phyloP scores from a whole-genome alignment of 306 rosid genomes.

The Calophaca sinica region DNA sequence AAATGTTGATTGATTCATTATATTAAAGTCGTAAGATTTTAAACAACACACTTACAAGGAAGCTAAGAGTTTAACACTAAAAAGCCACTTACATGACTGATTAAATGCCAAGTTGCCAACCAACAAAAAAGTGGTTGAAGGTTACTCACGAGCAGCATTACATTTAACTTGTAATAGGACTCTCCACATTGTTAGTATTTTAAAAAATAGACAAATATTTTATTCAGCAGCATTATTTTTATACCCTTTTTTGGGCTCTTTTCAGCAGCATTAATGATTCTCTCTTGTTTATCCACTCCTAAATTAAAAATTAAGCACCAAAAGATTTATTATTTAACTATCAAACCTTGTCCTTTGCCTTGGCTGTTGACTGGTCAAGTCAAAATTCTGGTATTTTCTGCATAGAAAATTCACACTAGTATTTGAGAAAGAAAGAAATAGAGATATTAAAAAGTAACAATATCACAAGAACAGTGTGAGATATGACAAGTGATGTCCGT shows the following conservation, averaged over 20 bases:
- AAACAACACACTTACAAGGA: constrained; percentile 37
- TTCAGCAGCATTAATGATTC: constrained; percentile 41
- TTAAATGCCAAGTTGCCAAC: constrained; percentile 85
- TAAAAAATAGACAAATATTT: constrained; percentile 29
- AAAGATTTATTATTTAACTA: constrained; percentile 46
- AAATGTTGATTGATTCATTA: constrained; percentile 29
- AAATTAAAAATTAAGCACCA: constrained; percentile 39
- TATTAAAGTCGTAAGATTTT: constrained; percentile 37
- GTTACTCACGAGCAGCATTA: constrained; percentile 73
- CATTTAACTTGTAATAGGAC: constrained; percentile 48
- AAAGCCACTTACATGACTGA: constrained; percentile 48
- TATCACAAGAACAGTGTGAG: constrained; percentile 82
- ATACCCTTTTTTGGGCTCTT: constrained; percentile 37
- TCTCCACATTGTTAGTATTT: too few species aligned
- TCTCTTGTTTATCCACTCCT: constrained; percentile 40
- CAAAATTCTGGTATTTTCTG: constrained; percentile 64
- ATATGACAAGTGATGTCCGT: constrained; percentile 57
- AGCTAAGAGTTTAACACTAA: too few species aligned
- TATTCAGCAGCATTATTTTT: constrained; percentile 24
- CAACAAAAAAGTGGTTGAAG: constrained; percentile 75
- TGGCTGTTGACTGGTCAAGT: constrained; percentile 54
- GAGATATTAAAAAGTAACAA: constrained; percentile 48
- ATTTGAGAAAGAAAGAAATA: constrained; percentile 43
- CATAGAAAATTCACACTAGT: constrained; percentile 50
- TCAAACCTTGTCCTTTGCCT: constrained; percentile 60